Percentiles rank a stretch among this genome's conserved stretches.
These are phyloP conservation scores for Arabis alpina DNA, from an alignment of 345 rosid species.

Conservation along the genomic window DNA sequence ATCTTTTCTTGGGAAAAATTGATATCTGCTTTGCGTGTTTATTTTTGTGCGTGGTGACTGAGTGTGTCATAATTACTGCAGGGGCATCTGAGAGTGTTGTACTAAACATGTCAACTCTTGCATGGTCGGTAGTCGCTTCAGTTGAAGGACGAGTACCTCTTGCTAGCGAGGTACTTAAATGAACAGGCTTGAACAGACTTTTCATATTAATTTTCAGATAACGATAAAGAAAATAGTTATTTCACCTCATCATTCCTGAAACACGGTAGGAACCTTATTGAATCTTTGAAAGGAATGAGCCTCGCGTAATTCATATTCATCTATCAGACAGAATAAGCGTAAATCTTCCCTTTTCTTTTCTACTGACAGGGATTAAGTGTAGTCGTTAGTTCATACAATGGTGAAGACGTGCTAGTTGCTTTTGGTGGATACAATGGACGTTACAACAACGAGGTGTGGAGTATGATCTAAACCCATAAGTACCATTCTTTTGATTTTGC, in stretches of 20 bases:
- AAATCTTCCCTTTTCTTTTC: constrained; percentile 19
- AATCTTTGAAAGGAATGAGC: constrained; percentile 6
- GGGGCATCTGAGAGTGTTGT: constrained; percentile 92
- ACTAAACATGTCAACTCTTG: constrained; percentile 94
- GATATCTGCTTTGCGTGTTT: constrained; percentile 15
- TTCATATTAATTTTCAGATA: constrained; percentile 3
- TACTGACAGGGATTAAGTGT: constrained; percentile 82
- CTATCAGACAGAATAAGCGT: constrained; percentile 2
- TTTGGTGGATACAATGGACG: constrained; percentile 99
- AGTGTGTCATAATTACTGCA: constrained; percentile 46
- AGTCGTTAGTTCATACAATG: constrained; percentile 74
- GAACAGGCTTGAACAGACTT: not conserved
- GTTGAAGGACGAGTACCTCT: constrained; percentile 91
- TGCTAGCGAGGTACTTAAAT: constrained; percentile 88
- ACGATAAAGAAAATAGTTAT: not conserved
- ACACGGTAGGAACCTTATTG: constrained; percentile 5
- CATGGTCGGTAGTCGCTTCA: constrained; percentile 87
- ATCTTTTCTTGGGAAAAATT: not conserved
- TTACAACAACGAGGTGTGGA: constrained; percentile 82
- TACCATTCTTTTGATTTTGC: constrained; percentile 10
- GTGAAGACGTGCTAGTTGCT: constrained; percentile 87
- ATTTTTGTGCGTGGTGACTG: constrained; percentile 1
- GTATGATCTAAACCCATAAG: constrained; percentile 18
- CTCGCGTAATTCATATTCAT: constrained; percentile 20
- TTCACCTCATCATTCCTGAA: constrained; percentile 22